Conservation (phyloP, 2,329 filamentous ascomycete species). For the Cladophialophora bantiana region DNA sequence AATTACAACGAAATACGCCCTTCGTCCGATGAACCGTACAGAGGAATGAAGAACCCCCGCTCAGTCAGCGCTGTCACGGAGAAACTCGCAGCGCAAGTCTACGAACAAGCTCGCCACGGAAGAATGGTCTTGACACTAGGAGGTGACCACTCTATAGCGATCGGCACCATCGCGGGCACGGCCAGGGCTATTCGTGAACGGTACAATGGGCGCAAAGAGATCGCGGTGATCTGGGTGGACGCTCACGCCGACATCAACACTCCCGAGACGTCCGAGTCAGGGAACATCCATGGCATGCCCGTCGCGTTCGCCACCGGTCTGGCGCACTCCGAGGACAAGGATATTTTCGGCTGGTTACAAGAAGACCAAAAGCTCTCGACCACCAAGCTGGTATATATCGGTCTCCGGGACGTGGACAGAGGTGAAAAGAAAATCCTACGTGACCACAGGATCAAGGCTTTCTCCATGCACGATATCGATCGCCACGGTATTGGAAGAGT, state of each 20-base stretch:
- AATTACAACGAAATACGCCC: slow-evolving; percentile 73
- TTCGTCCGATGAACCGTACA: slow-evolving; percentile 56
- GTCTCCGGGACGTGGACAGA: slow-evolving; percentile 88
- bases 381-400: slow-evolving; percentile 95
- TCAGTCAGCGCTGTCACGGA: slow-evolving; percentile 85
- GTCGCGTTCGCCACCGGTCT: slow-evolving; percentile 89
- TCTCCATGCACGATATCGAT: slow-evolving; percentile 98
- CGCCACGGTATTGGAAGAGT: slow-evolving; percentile 93
- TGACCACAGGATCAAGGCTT: slow-evolving; percentile 91
- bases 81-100: slow-evolving; percentile 81
- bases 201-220: slow-evolving; percentile 70
- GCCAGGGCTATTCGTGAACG: slow-evolving; percentile 86
- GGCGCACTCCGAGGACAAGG: slow-evolving; percentile 74
- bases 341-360: slow-evolving; percentile 89
- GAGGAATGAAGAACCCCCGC: slow-evolving; percentile 92
- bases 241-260: slow-evolving; percentile 98
- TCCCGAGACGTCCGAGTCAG: slow-evolving; percentile 85
- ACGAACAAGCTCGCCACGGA: slow-evolving; percentile 81
- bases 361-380: slow-evolving; percentile 65
- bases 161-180: slow-evolving; percentile 87
- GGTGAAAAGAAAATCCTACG: slow-evolving; percentile 91
- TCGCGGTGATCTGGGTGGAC: slow-evolving; percentile 98
- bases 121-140: slow-evolving; percentile 91
- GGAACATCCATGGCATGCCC: slow-evolving; percentile 98
- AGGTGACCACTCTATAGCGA: slow-evolving; percentile 95